phyloP scores from a whole-genome alignment of 1,284 basidiomycete species.

The Boletus subluridellus region DNA sequence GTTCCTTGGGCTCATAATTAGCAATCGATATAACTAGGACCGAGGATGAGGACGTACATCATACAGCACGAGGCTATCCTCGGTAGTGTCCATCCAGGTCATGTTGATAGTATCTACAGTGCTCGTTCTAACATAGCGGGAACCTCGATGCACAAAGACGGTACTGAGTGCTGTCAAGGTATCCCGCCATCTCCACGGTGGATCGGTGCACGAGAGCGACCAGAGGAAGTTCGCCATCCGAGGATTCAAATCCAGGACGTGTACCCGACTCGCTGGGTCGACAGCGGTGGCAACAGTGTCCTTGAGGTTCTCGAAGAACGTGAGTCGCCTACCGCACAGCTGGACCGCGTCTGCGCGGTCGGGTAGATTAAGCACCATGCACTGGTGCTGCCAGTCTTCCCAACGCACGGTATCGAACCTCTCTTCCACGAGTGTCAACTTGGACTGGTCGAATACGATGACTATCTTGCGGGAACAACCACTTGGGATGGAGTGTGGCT shows the following conservation, averaged over 20 bases:
- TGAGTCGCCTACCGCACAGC: slow-evolving; percentile 32
- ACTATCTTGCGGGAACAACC: slow-evolving; percentile 34
- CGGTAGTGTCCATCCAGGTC: slow-evolving; percentile 36
- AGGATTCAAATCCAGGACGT: slow-evolving; percentile 34
- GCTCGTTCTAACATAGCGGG: slow-evolving; percentile 33
- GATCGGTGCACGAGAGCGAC: slow-evolving; percentile 26
- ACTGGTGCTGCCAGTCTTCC: slow-evolving; percentile 35
- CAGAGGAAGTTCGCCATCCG: slow-evolving; percentile 25
- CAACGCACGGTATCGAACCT: slow-evolving; percentile 27
- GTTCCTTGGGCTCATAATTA: slow-evolving; percentile 26
- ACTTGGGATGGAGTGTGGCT: slow-evolving; percentile 24
- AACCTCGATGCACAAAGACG: slow-evolving; percentile 24
- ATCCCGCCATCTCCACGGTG: slow-evolving; percentile 35
- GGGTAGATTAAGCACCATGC: slow-evolving; percentile 34
- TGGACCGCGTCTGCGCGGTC: slow-evolving; percentile 32
- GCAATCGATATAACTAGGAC: neutral
- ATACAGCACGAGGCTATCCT: slow-evolving; percentile 33
- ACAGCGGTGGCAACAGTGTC: slow-evolving; percentile 2
- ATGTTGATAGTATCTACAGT: slow-evolving; percentile 29
- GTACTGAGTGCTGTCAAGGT: slow-evolving; percentile 28
- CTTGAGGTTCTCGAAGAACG: slow-evolving; percentile 32
- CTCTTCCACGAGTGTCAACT: slow-evolving; percentile 15
- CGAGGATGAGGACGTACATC: slow-evolving; percentile 21
- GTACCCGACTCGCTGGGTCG: slow-evolving; percentile 28
- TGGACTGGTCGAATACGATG: slow-evolving; percentile 32